Conservation (phyloP, 768 basidiomycete species). For the Tubosaeta sp. region DNA sequence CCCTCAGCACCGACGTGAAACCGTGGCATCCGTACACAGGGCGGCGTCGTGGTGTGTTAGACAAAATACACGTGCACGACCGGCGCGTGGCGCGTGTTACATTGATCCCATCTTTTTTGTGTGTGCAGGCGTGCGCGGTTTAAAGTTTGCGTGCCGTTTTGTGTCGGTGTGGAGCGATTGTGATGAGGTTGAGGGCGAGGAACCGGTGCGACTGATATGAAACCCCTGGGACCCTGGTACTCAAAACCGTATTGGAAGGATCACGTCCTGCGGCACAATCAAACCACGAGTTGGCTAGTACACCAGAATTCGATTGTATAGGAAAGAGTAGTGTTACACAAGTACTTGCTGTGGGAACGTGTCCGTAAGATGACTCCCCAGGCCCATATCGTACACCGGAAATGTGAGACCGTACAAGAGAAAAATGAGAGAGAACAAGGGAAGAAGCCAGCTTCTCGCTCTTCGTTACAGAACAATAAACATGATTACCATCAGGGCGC, state of each 20-base stretch:
- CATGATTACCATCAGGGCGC: slow-evolving; percentile 10
- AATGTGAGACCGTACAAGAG: background rate
- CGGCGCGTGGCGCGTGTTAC: background rate
- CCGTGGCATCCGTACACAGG: background rate
- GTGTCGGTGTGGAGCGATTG: background rate
- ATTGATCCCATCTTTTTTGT: slow-evolving; percentile 1
- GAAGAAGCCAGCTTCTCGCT: slow-evolving; percentile 17
- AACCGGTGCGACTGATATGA: background rate
- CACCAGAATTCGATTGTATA: background rate
- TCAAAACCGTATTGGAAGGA: background rate
- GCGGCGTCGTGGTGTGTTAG: slow-evolving; percentile 3
- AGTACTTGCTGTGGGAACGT: background rate
- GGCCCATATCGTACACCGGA: background rate
- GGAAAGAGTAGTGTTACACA: background rate
- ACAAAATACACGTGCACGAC: background rate
- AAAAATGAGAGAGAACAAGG: background rate
- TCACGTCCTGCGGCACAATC: background rate
- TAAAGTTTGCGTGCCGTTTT: background rate
- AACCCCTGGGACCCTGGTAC: background rate
- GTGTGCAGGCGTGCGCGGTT: background rate
- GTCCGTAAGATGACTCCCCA: slow-evolving; percentile 1
- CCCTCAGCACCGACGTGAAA: slow-evolving; percentile 3
- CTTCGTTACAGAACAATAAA: slow-evolving; percentile 21
- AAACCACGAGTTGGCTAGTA: background rate
- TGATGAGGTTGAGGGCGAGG: background rate